Evolutionary conservation across 1,284 basidiomycete genomes (phyloP).

Genomic region (Cutaneotrichosporon spelunceum): DNA sequence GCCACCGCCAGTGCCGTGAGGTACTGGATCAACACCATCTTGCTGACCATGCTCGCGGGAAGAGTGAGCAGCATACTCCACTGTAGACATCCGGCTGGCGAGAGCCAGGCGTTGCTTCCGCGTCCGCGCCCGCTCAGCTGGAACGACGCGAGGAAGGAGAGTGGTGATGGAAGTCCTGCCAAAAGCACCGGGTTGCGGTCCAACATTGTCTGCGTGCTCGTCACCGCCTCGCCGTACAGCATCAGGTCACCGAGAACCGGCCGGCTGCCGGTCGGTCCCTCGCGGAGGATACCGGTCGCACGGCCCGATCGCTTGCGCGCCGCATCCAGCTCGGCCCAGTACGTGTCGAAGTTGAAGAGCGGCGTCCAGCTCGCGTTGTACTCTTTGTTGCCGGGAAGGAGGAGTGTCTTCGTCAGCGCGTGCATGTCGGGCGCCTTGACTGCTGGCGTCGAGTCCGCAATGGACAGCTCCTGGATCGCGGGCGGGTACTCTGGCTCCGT

Average conservation of each 20-base stretch:
- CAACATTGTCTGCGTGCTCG: conserved; percentile 92
- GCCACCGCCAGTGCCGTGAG: conserved; percentile 85
- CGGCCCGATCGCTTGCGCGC: conserved; percentile 38
- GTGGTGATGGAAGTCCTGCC: conserved; percentile 65
- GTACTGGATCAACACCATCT: conserved; percentile 93
- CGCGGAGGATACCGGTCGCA: conserved; percentile 34
- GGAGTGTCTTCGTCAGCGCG: conserved; percentile 38
- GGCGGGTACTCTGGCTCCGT: conserved; percentile 44
- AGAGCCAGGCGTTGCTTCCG: conserved; percentile 88
- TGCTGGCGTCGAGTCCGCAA: conserved; percentile 54
- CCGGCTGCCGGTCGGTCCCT: conserved; percentile 26
- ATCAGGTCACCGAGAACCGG: conserved; percentile 66
- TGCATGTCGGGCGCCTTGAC: conserved; percentile 50
- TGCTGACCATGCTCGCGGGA: conserved; percentile 58
- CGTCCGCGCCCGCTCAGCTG: conserved; percentile 87
- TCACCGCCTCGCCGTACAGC: conserved; percentile 83
- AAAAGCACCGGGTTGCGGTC: conserved; percentile 83
- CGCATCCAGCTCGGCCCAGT: conserved; percentile 48
- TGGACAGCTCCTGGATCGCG: conserved; percentile 20
- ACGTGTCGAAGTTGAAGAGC: conserved; percentile 53
- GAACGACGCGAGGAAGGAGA: conserved; percentile 73
- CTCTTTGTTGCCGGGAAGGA: conserved; percentile 33
- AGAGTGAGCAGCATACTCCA: conserved; percentile 77
- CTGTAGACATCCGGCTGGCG: conserved; percentile 81
- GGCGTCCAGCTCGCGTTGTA: conserved; percentile 50